Percentiles rank a stretch among this genome's conserved stretches.
Conservation (phyloP, 2,329 filamentous ascomycete genomes). For the Monilinia vaccinii-corymbosi region DNA sequence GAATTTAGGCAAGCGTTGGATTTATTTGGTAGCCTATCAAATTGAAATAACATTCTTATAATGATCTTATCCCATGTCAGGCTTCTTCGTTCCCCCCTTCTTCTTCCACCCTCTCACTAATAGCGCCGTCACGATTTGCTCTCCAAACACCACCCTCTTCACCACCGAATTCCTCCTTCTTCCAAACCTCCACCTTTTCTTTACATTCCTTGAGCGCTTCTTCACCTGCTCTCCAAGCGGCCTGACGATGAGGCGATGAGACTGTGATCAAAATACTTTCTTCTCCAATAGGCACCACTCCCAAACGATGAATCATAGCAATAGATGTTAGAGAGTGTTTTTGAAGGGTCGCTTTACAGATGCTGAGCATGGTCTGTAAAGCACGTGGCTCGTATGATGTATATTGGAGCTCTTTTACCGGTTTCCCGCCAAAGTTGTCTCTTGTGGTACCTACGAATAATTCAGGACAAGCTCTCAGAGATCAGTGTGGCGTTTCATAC, state of each 20-base stretch:
- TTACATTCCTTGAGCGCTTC: slow-evolving; percentile 85
- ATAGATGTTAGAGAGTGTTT: slow-evolving; percentile 64
- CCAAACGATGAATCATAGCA: slow-evolving; percentile 75
- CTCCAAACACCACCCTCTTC: slow-evolving; percentile 73
- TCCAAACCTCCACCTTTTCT: slow-evolving; percentile 87
- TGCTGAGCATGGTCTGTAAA: slow-evolving; percentile 56
- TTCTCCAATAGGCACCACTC: slow-evolving; percentile 79
- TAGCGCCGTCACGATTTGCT: slow-evolving; percentile 68
- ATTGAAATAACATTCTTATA: not conserved
- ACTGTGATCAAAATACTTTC: slow-evolving; percentile 89
- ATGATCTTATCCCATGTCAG: slow-evolving; percentile 5
- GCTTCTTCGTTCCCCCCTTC: slow-evolving; percentile 5
- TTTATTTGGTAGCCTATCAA: not conserved
- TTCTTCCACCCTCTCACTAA: slow-evolving; percentile 17
- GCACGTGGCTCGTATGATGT: slow-evolving; percentile 64
- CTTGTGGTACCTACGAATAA: slow-evolving; percentile 58
- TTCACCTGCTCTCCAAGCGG: slow-evolving; percentile 81
- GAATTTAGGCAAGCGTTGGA: slow-evolving; percentile 7
- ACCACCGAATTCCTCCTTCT: slow-evolving; percentile 76
- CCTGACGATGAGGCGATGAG: slow-evolving; percentile 70
- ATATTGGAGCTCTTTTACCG: slow-evolving; percentile 69
- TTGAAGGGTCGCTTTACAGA: slow-evolving; percentile 46
- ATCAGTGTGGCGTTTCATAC: slow-evolving; percentile 33
- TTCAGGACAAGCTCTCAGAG: not conserved
- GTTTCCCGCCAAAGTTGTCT: slow-evolving; percentile 60